phyloP scores from a whole-genome alignment of 306 rosid species.

The Corylus americana region DNA sequence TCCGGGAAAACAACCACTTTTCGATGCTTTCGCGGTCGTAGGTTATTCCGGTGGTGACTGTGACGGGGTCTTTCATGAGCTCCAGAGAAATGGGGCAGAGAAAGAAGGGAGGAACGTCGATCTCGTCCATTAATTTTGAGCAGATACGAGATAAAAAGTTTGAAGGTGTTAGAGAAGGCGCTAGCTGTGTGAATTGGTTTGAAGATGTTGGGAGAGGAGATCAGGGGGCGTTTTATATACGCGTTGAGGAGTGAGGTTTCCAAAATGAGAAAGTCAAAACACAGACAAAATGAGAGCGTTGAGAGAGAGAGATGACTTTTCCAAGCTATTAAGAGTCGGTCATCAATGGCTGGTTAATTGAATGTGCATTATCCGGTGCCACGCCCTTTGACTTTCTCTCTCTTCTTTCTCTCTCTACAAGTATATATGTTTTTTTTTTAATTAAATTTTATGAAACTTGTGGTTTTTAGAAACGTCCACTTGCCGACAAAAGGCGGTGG shows the following conservation, averaged over 20 bases:
- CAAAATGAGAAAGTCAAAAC: slow-evolving; percentile 36
- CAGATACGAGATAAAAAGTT: not conserved
- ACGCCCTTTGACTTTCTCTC: not conserved
- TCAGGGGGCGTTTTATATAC: slow-evolving; percentile 26
- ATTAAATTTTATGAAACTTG: not conserved
- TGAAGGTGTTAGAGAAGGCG: not conserved
- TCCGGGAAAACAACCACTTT: slow-evolving; percentile 66
- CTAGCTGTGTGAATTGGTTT: slow-evolving; percentile 28
- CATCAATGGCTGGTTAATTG: too few species aligned
- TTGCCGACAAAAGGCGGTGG: slow-evolving; percentile 21
- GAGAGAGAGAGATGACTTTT: not conserved
- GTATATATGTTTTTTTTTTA: not conserved
- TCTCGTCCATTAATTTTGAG: slow-evolving; percentile 44
- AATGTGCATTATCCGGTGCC: too few species aligned
- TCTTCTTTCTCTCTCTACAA: too few species aligned
- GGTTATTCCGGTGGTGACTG: slow-evolving; percentile 71
- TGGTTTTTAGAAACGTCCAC: not conserved
- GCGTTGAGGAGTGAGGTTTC: slow-evolving; percentile 21
- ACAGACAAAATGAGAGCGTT: not conserved
- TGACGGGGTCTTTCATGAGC: slow-evolving; percentile 90
- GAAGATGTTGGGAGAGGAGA: slow-evolving; percentile 14
- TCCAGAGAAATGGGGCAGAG: slow-evolving; percentile 80
- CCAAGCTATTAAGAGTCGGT: too few species aligned
- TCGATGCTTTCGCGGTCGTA: slow-evolving; percentile 83
- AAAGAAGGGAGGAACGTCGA: slow-evolving; percentile 71